These are phyloP conservation scores for Penicillium sp. DNA, from an alignment of 2,329 filamentous ascomycete species.

Conservation along the genomic window DNA sequence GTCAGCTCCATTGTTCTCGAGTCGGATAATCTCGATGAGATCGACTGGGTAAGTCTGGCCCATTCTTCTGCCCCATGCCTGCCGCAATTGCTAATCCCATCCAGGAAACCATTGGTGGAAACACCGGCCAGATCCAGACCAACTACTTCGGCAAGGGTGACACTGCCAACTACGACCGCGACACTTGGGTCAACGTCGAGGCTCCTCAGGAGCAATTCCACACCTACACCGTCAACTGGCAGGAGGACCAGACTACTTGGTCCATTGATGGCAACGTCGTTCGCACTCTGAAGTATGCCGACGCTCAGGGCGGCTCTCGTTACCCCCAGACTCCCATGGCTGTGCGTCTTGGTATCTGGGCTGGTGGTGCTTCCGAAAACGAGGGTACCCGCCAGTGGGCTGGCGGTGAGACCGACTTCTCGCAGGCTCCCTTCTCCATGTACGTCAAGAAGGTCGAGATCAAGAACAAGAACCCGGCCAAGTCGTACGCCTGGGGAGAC, in stretches of 20 bases:
- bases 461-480: conserved; percentile 53
- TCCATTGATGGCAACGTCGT: conserved; percentile 56
- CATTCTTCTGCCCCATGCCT: neutral
- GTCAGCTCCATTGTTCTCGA: conserved; percentile 87
- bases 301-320: conserved; percentile 53
- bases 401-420: conserved; percentile 62
- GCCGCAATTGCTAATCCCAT: conserved; percentile 41
- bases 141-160: conserved; percentile 97
- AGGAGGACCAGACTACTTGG: conserved; percentile 58
- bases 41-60: conserved; percentile 74
- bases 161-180: conserved; percentile 72
- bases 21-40: conserved; percentile 91
- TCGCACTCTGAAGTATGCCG: conserved; percentile 55
- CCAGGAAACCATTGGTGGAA: conserved; percentile 36
- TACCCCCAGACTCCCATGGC: conserved; percentile 71
- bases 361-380: conserved; percentile 51
- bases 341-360: conserved; percentile 64
- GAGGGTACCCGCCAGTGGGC: conserved; percentile 60
- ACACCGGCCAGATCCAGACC: conserved; percentile 53
- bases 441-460: conserved; percentile 58
- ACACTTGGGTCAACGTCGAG: conserved; percentile 63
- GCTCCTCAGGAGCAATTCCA: conserved; percentile 50
- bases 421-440: conserved; percentile 65
- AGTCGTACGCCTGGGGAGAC: conserved; percentile 61
- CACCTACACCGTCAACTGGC: conserved; percentile 59